A percentile compares a stretch with the other conserved stretches of the same genome.
These are phyloP conservation scores for Scytalidium sp. DNA, from an alignment of 2,329 filamentous ascomycete species.

Conservation along the genomic window DNA sequence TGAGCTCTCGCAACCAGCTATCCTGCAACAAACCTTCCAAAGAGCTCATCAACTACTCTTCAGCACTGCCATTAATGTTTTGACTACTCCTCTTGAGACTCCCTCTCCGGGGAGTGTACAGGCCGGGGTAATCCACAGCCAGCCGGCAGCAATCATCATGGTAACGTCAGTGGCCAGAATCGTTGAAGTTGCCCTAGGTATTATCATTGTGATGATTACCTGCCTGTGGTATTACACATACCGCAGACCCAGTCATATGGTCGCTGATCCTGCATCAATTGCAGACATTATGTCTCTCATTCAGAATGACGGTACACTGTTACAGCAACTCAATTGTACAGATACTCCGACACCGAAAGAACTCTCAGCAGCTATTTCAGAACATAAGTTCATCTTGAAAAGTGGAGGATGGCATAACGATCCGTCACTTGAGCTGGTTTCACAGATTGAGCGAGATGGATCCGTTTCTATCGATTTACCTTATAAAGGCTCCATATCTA, in stretches of 20 bases:
- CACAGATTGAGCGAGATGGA: background rate
- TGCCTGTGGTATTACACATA: slow-evolving; percentile 15
- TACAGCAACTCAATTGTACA: slow-evolving; percentile 2
- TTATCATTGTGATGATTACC: slow-evolving; percentile 15
- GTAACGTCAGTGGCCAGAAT: slow-evolving; percentile 21
- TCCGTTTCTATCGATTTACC: slow-evolving; percentile 5
- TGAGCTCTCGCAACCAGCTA: slow-evolving; percentile 31
- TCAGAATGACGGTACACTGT: background rate
- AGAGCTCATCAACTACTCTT: slow-evolving; percentile 41
- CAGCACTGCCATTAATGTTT: slow-evolving; percentile 21
- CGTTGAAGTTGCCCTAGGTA: slow-evolving; percentile 21
- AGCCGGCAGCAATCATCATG: slow-evolving; percentile 14
- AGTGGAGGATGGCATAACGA: background rate
- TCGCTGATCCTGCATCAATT: slow-evolving; percentile 24
- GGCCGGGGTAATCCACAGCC: slow-evolving; percentile 3
- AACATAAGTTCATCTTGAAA: background rate
- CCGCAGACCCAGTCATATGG: slow-evolving; percentile 16
- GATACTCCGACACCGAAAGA: background rate
- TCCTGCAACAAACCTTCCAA: slow-evolving; percentile 32
- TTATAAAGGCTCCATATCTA: background rate
- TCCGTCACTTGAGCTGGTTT: background rate
- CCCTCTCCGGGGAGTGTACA: background rate
- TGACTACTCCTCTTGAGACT: background rate
- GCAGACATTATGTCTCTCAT: slow-evolving; percentile 21
- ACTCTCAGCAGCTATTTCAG: background rate